Evolutionary conservation across 2,329 filamentous ascomycete species (phyloP), one percentile per base, ranked within the genome.

Genomic region (Aquanectria penicillioides): DNA sequence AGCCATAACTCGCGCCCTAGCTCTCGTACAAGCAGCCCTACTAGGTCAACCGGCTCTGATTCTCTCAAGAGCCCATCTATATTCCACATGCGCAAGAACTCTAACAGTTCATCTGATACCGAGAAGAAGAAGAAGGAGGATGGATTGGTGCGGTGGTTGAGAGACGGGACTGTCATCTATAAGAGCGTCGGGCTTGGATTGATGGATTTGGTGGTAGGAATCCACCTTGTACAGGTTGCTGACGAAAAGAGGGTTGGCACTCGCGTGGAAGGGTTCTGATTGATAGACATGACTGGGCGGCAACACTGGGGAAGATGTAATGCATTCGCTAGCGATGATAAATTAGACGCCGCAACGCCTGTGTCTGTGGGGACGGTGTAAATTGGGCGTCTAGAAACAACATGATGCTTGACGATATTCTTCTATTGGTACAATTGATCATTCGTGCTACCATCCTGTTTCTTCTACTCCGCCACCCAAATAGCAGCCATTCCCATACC

Each of bases 401-500:
- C 18, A 48, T 58, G 41, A 65, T 49, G 54, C 54, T 61, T 48
- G 22, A 54, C 20, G 28, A 56, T 31, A 57, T 64, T 57, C n/a
- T n/a, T n/a, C 60, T 73, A 72, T 53, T 73, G 61, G 53, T 74
- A 72, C 69, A 70, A 37, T 48, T 38, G 20, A 31, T 54, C 26
- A 52, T 26, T 36, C 26, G 59, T 46, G 41, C n/a, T 34, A 43
- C 25, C n/a, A 37, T 38, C 26, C 37, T 28, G 13, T 12, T 36
- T 33, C 7, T 17, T 60, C 65, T 92, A 97, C 83, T 97, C 94
- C 3, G 93, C 92, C 66, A 97, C 94, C 93, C 94, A 97, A 59
- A 97, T 90, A 60, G 94, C 93, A 56, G 93, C 94, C 93, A 97
- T 97, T 49, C 94, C 94, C 95, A 98, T 98, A 50, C 93, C 94